A percentile compares a stretch with the other conserved stretches of the same genome.
These are phyloP conservation scores for Pythium sp. DNA, from an alignment of 352 stramenopile species.

Conservation along the genomic window DNA sequence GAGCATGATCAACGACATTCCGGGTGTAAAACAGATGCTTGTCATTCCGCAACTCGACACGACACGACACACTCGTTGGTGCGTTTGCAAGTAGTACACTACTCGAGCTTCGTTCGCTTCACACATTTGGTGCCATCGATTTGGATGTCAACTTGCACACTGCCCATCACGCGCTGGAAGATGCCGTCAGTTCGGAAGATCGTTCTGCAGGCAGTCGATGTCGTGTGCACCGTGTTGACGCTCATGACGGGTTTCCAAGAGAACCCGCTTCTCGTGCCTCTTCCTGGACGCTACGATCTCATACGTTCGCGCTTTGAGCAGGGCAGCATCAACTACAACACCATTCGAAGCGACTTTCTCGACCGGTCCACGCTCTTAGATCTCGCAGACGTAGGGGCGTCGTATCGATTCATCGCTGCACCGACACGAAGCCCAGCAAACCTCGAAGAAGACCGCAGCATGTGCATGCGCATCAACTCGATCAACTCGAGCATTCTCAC, in stretches of 20 bases:
- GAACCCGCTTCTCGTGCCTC: slow-evolving; percentile 22
- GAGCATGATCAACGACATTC: not conserved
- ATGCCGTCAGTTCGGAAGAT: slow-evolving; percentile 7
- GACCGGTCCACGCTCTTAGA: slow-evolving; percentile 13
- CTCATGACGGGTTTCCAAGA: slow-evolving; percentile 28
- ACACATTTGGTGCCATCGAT: too few relatives aligned
- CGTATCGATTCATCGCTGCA: slow-evolving; percentile 20
- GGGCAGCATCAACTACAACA: slow-evolving; percentile 29
- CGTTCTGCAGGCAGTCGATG: slow-evolving; percentile 19
- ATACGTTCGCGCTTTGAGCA: slow-evolving; percentile 20
- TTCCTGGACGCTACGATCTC: slow-evolving; percentile 14
- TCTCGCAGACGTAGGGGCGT: slow-evolving; percentile 4
- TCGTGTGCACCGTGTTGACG: slow-evolving; percentile 24
- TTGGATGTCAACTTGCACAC: not conserved
- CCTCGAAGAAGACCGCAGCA: slow-evolving; percentile 35
- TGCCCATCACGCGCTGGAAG: not conserved
- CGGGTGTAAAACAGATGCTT: not conserved
- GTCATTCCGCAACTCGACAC: not conserved
- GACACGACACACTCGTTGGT: not conserved
- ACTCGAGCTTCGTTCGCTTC: not conserved
- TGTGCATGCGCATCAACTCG: slow-evolving; percentile 37
- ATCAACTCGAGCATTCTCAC: slow-evolving; percentile 32
- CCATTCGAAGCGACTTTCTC: slow-evolving; percentile 19
- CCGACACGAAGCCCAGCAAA: slow-evolving; percentile 30
- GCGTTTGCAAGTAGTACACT: not conserved